These are phyloP conservation scores for Spathaspora girioi DNA, from an alignment of 805 yeast species.

Conservation along the genomic window DNA sequence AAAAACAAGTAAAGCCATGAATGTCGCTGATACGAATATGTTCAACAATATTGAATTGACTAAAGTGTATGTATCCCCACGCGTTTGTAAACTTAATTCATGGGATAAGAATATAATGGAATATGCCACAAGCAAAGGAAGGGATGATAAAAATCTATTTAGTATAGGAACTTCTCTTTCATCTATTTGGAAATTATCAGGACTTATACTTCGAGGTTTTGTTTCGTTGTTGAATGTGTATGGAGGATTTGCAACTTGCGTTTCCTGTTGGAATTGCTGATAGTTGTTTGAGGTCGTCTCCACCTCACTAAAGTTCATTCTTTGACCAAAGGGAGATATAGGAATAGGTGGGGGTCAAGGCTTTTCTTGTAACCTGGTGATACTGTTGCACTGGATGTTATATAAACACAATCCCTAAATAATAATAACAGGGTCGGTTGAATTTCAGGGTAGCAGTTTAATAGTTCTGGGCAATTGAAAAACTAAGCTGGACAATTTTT, in stretches of 20 bases:
- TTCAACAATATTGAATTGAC: conserved; percentile 8
- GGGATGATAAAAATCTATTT: conserved; percentile 17
- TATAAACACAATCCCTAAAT: background rate
- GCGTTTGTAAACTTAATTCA: conserved; percentile 8
- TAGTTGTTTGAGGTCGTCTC: background rate
- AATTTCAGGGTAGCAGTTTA: background rate
- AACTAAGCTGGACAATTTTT: background rate
- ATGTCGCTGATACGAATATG: conserved; percentile 3
- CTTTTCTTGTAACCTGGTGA: background rate
- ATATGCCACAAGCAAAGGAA: conserved; percentile 31
- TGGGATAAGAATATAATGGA: conserved; percentile 27
- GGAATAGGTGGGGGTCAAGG: background rate
- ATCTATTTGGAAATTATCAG: background rate
- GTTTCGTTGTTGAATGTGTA: background rate
- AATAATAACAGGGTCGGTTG: background rate
- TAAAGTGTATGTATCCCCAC: conserved; percentile 10
- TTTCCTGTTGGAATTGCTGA: background rate
- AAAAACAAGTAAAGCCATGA: background rate
- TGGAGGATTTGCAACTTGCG: background rate
- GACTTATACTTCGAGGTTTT: background rate
- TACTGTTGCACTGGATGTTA: background rate
- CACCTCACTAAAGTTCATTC: background rate
- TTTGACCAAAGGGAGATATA: background rate
- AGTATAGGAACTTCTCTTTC: background rate
- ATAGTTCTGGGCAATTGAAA: background rate